These are phyloP conservation scores for Capsicum pubescens DNA, from an alignment of 257 asterid genomes.

Conservation along the genomic window DNA sequence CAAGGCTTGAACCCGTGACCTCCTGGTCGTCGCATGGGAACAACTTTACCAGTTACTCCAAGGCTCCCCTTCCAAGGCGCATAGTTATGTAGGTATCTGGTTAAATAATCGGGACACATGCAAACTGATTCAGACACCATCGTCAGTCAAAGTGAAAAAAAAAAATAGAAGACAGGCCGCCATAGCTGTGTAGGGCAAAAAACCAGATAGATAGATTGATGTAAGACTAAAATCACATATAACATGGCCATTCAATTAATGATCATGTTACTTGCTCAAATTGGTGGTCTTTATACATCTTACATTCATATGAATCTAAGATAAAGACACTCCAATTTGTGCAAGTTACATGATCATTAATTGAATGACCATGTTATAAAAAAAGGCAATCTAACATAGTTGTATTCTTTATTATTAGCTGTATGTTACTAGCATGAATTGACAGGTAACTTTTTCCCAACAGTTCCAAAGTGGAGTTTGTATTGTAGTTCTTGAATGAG, in stretches of 20 bases:
- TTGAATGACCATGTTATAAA: not conserved
- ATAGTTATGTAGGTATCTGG: not conserved
- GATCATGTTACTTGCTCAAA: too few relatives aligned
- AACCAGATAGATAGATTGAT: not conserved
- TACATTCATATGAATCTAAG: not conserved
- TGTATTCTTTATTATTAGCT: not conserved
- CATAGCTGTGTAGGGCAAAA: not conserved
- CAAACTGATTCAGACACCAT: not conserved
- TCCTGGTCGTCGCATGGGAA: too few relatives aligned
- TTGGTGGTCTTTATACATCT: too few relatives aligned
- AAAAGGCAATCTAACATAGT: not conserved
- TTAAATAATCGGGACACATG: not conserved
- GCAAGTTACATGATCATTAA: not conserved
- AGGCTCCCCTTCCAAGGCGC: not conserved
- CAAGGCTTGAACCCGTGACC: too few relatives aligned
- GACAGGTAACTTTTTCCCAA: not conserved
- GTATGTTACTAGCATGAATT: not conserved
- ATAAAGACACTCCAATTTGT: not conserved
- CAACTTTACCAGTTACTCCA: too few relatives aligned
- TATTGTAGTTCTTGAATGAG: not conserved
- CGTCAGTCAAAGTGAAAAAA: not conserved
- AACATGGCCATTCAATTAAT: too few relatives aligned
- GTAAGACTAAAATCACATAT: not conserved
- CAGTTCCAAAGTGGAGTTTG: not conserved
- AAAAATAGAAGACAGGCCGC: not conserved